These are phyloP conservation scores for Sinapis alba DNA, from an alignment of 441 rosid genomes.

Conservation along the genomic window DNA sequence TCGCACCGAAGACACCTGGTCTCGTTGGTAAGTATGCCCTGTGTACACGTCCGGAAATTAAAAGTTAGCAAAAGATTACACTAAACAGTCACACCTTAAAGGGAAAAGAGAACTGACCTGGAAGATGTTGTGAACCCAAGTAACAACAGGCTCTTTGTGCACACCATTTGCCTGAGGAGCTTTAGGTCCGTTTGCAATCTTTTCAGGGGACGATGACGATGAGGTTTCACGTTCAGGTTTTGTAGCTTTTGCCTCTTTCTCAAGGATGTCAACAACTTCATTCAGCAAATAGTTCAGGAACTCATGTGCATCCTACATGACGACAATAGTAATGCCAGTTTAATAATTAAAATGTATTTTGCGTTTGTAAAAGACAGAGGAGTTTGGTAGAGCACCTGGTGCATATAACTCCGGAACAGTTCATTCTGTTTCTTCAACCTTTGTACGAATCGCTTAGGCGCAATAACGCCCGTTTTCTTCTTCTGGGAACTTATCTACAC, in stretches of 20 bases:
- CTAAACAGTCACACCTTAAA: not conserved
- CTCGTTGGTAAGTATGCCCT: slow-evolving; percentile 97
- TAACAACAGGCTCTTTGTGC: slow-evolving; percentile 78
- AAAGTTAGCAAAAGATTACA: not conserved
- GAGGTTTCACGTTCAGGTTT: slow-evolving; percentile 73
- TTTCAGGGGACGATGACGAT: slow-evolving; percentile 68
- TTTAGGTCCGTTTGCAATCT: slow-evolving; percentile 70
- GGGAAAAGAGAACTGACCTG: slow-evolving; percentile 54
- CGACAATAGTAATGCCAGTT: slow-evolving; percentile 5
- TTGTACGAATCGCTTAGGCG: slow-evolving; percentile 97
- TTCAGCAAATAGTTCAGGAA: slow-evolving; percentile 89
- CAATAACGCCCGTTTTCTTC: slow-evolving; percentile 98
- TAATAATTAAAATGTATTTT: not conserved
- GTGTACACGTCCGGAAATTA: not conserved
- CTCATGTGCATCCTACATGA: slow-evolving; percentile 88
- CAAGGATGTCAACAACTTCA: slow-evolving; percentile 92
- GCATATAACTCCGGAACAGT: slow-evolving; percentile 98
- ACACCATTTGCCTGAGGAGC: slow-evolving; percentile 63
- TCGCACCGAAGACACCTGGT: slow-evolving; percentile 91
- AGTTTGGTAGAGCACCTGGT: slow-evolving; percentile 61
- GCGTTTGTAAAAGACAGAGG: not conserved
- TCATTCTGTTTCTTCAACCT: slow-evolving; percentile 98
- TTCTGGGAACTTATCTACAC: slow-evolving; percentile 92
- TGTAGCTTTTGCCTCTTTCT: slow-evolving; percentile 83
- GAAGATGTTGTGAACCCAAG: slow-evolving; percentile 95